Conservation (phyloP, 108 stramenopile species). For the Cyclotella sp. region DNA sequence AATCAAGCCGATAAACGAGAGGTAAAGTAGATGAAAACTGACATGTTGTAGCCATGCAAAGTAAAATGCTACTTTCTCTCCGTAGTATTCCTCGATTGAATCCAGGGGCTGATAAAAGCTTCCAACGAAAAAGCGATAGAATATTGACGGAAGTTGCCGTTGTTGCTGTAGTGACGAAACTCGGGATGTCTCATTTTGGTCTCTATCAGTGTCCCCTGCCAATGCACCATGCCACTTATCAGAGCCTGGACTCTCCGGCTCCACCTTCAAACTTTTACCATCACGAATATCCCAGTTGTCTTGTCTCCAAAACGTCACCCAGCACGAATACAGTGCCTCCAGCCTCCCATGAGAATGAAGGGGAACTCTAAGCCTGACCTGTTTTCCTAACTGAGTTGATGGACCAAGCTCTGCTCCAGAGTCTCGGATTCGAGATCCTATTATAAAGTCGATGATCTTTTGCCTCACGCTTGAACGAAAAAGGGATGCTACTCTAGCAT, state of each 20-base stretch:
- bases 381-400: constrained; percentile 77
- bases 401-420: constrained; percentile 90
- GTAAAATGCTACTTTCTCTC: constrained; percentile 97
- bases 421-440: constrained; percentile 87
- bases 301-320: constrained; percentile 80
- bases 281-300: constrained; percentile 65
- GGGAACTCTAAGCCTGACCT: constrained; percentile 81
- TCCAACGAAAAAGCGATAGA: constrained; percentile 78
- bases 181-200: constrained; percentile 15
- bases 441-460: constrained; percentile 91
- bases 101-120: constrained; percentile 91
- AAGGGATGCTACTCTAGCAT: constrained; percentile 60
- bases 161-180: constrained; percentile 1
- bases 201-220: constrained; percentile 4
- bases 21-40: constrained; percentile 79
- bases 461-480: constrained; percentile 87
- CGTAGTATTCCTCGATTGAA: constrained; percentile 95
- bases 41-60: constrained; percentile 98
- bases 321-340: constrained; percentile 69
- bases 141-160: constrained; percentile 53
- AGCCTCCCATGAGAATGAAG: constrained; percentile 87
- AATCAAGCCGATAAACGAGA: constrained; percentile 74
- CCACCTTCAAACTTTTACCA: constrained; percentile 46
- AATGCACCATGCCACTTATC: background rate
- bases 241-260: constrained; percentile 11